These are phyloP conservation scores for Setaria italica DNA, from an alignment of 202 grass and related monocot genomes.

Conservation along the genomic window DNA sequence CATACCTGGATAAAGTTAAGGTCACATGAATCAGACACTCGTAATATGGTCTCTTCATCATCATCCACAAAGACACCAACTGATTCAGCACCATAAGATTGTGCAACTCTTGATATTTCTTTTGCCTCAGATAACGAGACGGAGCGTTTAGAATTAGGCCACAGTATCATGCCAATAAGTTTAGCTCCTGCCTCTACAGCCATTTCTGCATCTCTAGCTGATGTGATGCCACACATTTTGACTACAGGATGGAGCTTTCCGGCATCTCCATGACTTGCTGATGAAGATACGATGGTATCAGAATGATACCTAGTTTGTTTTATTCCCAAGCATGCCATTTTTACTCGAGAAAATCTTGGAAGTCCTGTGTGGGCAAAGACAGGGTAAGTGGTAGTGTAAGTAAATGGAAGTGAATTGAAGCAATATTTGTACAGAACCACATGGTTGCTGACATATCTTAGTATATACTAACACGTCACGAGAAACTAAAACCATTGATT, in stretches of 20 bases:
- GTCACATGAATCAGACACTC: constrained; percentile 61
- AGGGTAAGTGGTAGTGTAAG: background rate
- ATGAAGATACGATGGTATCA: background rate
- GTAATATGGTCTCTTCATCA: constrained; percentile 76
- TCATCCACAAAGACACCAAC: constrained; percentile 96
- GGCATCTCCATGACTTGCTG: background rate
- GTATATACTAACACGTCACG: background rate
- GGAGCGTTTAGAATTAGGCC: constrained; percentile 79
- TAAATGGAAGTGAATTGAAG: background rate
- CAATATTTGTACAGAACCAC: background rate
- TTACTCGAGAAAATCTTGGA: constrained; percentile 27
- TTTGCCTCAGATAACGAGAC: constrained; percentile 64
- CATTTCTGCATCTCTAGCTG: constrained; percentile 81
- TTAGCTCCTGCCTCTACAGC: constrained; percentile 66
- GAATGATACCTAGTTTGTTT: constrained; percentile 9
- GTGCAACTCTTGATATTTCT: constrained; percentile 75
- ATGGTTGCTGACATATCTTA: background rate
- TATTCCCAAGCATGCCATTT: constrained; percentile 16
- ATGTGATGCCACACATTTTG: constrained; percentile 95
- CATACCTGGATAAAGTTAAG: constrained; percentile 77
- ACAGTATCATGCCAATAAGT: constrained; percentile 94
- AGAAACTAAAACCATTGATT: background rate
- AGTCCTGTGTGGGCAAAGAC: constrained; percentile 35
- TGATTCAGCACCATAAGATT: constrained; percentile 71
- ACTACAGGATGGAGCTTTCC: constrained; percentile 61